Conservation (phyloP, 169 alveolate species). For the Perkinsus chesapeaki region DNA sequence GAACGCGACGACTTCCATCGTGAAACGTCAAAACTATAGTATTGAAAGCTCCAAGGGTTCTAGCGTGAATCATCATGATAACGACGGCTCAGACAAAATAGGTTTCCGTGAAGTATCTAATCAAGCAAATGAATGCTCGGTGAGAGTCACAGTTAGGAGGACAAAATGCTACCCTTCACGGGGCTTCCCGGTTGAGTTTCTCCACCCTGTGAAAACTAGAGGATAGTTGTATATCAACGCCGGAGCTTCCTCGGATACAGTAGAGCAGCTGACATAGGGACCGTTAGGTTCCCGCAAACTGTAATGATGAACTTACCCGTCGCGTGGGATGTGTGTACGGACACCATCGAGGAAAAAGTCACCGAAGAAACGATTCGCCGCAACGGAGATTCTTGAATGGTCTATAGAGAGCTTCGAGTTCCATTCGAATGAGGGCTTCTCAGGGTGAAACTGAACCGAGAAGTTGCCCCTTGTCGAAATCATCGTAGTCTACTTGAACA, state of each 20-base stretch:
- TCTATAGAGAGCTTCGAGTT: background rate
- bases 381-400: background rate
- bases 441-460: background rate
- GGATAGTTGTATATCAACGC: background rate
- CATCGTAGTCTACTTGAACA: background rate
- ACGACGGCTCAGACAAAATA: background rate
- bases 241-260: background rate
- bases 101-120: background rate
- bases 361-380: background rate
- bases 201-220: background rate
- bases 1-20: too few species aligned
- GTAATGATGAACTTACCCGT: background rate
- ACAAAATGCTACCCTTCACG: background rate
- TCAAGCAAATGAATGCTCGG: background rate
- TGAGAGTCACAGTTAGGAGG: too few species aligned
- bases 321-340: background rate
- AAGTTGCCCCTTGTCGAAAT: background rate
- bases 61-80: background rate
- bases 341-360: background rate
- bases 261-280: background rate
- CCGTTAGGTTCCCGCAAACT: too few species aligned
- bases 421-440: background rate
- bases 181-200: background rate
- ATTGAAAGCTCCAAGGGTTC: too few species aligned
- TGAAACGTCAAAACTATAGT: too few species aligned